Evolutionary conservation across 108 stramenopile genomes (phyloP).

Genomic region (Skeletonema tropicum): DNA sequence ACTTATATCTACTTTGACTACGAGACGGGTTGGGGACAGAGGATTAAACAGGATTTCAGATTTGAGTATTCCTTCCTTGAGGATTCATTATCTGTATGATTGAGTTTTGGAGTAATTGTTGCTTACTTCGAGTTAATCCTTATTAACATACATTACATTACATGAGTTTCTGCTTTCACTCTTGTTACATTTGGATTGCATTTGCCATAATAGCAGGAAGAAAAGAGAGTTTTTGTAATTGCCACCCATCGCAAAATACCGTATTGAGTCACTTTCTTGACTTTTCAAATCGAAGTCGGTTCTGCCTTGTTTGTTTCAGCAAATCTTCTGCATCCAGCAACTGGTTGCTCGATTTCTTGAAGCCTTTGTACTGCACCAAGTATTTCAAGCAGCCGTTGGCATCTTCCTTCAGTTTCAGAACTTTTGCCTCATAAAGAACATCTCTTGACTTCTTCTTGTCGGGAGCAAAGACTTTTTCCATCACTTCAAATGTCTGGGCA

Average conservation of each 20-base stretch:
- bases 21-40: conserved; percentile 97
- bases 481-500: not conserved
- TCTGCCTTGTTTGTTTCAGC: conserved; percentile 7
- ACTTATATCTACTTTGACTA: conserved; percentile 99
- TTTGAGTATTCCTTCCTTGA: conserved; percentile 98
- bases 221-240: too few species aligned
- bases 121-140: not conserved
- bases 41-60: conserved; percentile 96
- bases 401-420: conserved; percentile 17
- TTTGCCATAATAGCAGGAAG: too few species aligned
- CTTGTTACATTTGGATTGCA: too few species aligned
- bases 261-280: not conserved
- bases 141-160: conserved; percentile 1
- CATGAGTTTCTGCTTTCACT: too few species aligned
- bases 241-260: too few species aligned
- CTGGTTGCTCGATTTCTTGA: conserved; percentile 2
- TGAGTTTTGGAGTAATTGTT: not conserved
- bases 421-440: conserved; percentile 20
- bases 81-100: conserved; percentile 79
- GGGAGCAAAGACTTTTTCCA: conserved; percentile 23
- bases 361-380: conserved; percentile 25
- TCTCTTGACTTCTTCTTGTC: conserved; percentile 1
- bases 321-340: conserved; percentile 10
- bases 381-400: conserved; percentile 9
- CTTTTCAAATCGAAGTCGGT: not conserved